Evolutionary conservation across 257 asterid species (phyloP), one percentile per base, ranked within the genome.

Genomic region (Hygrophila difformis): DNA sequence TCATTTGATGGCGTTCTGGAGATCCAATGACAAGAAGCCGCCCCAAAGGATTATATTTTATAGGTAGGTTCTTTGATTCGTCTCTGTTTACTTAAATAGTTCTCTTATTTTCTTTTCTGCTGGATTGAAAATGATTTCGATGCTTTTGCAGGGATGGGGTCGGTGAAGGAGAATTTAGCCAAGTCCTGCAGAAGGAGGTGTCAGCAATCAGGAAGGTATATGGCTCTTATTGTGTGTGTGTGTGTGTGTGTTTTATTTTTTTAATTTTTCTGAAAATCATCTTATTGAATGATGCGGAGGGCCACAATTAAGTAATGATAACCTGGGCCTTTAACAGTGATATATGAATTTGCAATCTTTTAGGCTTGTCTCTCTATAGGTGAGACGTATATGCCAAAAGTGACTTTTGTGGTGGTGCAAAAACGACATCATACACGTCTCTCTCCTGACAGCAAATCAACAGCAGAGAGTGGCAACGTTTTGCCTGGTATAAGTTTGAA

Each of bases 381-480:
- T 47, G 67, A 34, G 11, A 4, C 8, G 8, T 89, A 84, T 48
- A 4, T 60, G 50, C 97, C 97, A 0, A 61, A 31, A 12, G 61
- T 84, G 1, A 88, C 97, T 11, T 84, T 88, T 46, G 62, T 88
- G 1, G 97, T 88, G 20, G 97, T 84, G 51, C 97, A 88, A 55
- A 88, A 88, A 81, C 75, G 97, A 37, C 97, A 88, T 39, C 96
- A 88, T 37, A 84, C 97, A 0, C 94, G 97, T 0, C 73, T 89
- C 12, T 89, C 84, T 43, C 64, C 97, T 16, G 69, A 81, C 39
- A 61, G 66, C 4, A 1, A 4, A 0, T 1, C 55, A 2, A 79
- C 87, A 0, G 96, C 84, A 57, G 77, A 12, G 71, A 89, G 97
- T 59, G 94, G 96, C 15, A 89, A 89, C 50, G 79, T 89, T 47